phyloP scores from a whole-genome alignment of 805 yeast species.

The Saccharomycopsis amapae region DNA sequence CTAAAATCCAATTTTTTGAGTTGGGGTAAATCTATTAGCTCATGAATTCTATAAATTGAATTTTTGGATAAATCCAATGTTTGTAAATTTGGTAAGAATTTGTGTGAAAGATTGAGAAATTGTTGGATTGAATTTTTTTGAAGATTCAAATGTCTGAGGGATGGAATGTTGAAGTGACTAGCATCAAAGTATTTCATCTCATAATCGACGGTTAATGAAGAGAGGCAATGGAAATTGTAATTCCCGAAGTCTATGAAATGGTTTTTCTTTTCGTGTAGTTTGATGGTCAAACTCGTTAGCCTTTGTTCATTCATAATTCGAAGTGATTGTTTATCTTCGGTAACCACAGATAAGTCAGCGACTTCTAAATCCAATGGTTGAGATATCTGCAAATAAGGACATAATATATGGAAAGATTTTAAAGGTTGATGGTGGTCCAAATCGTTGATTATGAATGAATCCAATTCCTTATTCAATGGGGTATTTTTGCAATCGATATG shows the following conservation, averaged over 20 bases:
- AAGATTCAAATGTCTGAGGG: slow-evolving; percentile 2
- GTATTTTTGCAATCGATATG: no score
- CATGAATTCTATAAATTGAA: background rate
- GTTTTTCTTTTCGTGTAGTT: slow-evolving; percentile 2
- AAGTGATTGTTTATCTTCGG: no score
- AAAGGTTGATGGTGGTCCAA: no score
- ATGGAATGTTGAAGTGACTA: slow-evolving; percentile 2
- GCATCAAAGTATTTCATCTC: slow-evolving; percentile 6
- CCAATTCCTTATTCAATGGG: no score
- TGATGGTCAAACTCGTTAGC: background rate
- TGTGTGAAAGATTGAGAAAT: background rate
- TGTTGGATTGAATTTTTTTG: slow-evolving; percentile 3
- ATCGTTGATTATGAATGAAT: no score
- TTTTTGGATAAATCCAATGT: slow-evolving; percentile 8
- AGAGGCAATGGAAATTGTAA: background rate
- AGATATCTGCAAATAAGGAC: no score
- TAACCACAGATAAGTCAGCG: no score
- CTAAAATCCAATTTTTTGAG: slow-evolving; percentile 6
- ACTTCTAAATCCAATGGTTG: no score
- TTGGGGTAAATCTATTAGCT: slow-evolving; percentile 9
- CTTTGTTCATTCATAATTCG: slow-evolving; percentile 1
- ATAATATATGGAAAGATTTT: no score
- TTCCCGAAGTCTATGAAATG: slow-evolving; percentile 1
- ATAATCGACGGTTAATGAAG: slow-evolving; percentile 7
- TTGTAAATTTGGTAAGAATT: slow-evolving; percentile 6